Evolutionary conservation across 495 filamentous ascomycete genomes (phyloP), one percentile per base, ranked within the genome.

Genomic region (Stereocaulon alpinum): DNA sequence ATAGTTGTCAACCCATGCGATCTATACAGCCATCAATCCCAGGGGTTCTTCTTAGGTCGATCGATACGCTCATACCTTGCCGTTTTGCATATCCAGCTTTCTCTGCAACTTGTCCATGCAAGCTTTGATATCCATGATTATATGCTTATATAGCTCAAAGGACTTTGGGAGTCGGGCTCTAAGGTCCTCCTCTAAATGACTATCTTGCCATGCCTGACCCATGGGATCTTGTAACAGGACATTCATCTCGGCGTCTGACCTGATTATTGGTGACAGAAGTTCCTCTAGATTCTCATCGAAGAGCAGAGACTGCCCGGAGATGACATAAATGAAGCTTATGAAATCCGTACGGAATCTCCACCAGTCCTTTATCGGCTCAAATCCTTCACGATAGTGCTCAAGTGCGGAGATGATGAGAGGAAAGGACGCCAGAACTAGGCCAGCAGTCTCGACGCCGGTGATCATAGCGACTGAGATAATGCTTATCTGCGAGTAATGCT

Each of bases 391-490:
- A 53, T 66, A 72, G 20, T 67, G 43, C 24, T 72, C 70, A 6
- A 74, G 63, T 17, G 56, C 58, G 42, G 43, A 43, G 6, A 74
- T 64, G 44, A 69, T 61, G 1, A 74, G 27, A 0, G 70, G 69
- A 37, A 74, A 70, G 15, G 65, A 55, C 0, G 65, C 67, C 11
- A 74, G 63, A 15, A 72, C 57, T 22, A 70, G 14, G 30, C 71
- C 71, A 17, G 67, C 70, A 3, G 69, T 65, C 56, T 74, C 71
- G 17, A 74, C 47, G 17, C 71, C 71, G 11, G 66, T 68, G 65
- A 76, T 74, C 43, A 37, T 58, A 17, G 7, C 45, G 12, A n/a
- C n/a, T n/a, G n/a, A n/a, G n/a, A n/a, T n/a, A n/a, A n/a, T n/a
- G n/a, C n/a, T n/a, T n/a, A n/a, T n/a, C n/a, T n/a, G n/a, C n/a